A percentile compares a stretch with the other conserved stretches of the same genome.
These are phyloP conservation scores for Nissolia schottii DNA, from an alignment of 306 rosid genomes.

Conservation along the genomic window DNA sequence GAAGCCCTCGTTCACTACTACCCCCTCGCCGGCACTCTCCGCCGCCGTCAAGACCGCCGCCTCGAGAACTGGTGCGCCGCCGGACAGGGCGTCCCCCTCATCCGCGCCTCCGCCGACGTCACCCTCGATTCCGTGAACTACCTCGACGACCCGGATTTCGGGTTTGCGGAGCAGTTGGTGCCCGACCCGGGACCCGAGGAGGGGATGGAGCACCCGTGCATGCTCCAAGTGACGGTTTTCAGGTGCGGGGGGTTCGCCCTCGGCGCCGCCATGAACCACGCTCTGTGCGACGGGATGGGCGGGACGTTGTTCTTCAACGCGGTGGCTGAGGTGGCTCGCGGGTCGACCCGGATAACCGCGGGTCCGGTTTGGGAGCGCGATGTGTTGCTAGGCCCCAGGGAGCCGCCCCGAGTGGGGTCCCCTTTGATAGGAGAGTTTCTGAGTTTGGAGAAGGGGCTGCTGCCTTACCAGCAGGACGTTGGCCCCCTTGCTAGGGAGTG, in stretches of 20 bases:
- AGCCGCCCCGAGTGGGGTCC: constrained; percentile 41
- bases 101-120: constrained; percentile 44
- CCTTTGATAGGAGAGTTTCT: constrained; percentile 44
- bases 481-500: constrained; percentile 45
- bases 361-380: constrained; percentile 61
- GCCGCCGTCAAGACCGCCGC: constrained; percentile 31
- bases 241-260: constrained; percentile 74
- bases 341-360: constrained; percentile 25
- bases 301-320: constrained; percentile 64
- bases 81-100: constrained; percentile 57
- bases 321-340: constrained; percentile 79
- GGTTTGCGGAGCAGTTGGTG: constrained; percentile 51
- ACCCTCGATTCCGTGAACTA: constrained; percentile 50
- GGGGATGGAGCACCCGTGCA: constrained; percentile 51
- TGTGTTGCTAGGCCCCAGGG: constrained; percentile 45
- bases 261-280: constrained; percentile 68
- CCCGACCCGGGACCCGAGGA: constrained; percentile 54
- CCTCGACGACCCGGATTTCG: constrained; percentile 48
- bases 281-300: constrained; percentile 77
- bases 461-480: constrained; percentile 38
- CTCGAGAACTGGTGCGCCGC: constrained; percentile 52
- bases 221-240: constrained; percentile 64
- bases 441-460: constrained; percentile 39
- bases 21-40: constrained; percentile 69
- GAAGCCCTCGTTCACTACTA: constrained; percentile 58